Evolutionary conservation across 345 rosid species (phyloP).

Genomic region (Camelina sativa): DNA sequence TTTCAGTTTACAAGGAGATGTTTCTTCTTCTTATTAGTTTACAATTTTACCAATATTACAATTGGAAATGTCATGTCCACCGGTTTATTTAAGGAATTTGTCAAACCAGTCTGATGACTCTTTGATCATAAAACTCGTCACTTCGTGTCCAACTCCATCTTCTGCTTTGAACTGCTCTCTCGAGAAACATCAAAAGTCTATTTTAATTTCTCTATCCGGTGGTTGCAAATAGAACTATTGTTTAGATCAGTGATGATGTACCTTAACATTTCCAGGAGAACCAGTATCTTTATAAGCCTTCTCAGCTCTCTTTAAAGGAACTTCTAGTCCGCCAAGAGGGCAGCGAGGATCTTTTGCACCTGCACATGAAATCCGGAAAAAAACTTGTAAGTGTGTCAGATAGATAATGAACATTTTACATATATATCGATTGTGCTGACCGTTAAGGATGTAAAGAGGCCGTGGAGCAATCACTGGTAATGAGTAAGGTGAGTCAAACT

Average conservation of each 20-base stretch:
- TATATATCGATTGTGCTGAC: constrained; percentile 45
- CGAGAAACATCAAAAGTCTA: background rate
- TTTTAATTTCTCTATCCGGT: background rate
- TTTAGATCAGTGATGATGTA: constrained; percentile 23
- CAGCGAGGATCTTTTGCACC: constrained; percentile 85
- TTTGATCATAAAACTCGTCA: constrained; percentile 75
- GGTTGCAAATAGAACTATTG: background rate
- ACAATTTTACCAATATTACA: background rate
- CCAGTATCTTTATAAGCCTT: constrained; percentile 54
- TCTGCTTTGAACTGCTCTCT: constrained; percentile 61
- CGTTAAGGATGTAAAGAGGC: constrained; percentile 71
- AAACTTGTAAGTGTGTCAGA: background rate
- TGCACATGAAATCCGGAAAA: constrained; percentile 24
- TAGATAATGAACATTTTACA: background rate
- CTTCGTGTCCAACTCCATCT: constrained; percentile 70
- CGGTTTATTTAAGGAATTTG: constrained; percentile 47
- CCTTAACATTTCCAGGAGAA: constrained; percentile 60
- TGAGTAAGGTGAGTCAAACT: constrained; percentile 74
- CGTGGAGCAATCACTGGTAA: constrained; percentile 73
- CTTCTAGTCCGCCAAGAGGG: constrained; percentile 69
- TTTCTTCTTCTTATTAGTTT: background rate
- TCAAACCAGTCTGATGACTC: constrained; percentile 83
- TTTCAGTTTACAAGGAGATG: no score
- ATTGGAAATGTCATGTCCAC: constrained; percentile 5
- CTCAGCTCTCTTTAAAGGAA: constrained; percentile 51